Percentiles rank a stretch among this genome's conserved stretches.
These are phyloP conservation scores for Coemansia sp. DNA, from an alignment of 192 early-diverging fungal species.

Conservation along the genomic window DNA sequence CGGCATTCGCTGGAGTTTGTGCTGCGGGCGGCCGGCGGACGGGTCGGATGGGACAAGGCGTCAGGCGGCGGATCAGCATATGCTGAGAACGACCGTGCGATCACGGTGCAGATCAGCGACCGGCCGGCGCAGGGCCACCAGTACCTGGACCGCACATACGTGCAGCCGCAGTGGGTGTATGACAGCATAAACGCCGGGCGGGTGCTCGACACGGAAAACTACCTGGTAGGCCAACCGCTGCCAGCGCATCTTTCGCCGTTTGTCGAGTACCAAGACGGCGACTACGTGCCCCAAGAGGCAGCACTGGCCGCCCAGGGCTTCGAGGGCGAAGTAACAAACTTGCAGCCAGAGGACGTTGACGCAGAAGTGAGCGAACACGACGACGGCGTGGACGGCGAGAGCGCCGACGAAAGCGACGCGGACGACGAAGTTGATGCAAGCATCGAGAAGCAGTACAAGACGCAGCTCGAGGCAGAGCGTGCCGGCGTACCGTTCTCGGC, in stretches of 20 bases:
- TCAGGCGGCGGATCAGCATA: constrained; percentile 78
- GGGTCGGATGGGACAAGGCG: constrained; percentile 83
- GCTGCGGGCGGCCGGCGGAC: constrained; percentile 84
- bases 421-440: constrained; percentile 49
- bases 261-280: constrained; percentile 79
- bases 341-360: constrained; percentile 59
- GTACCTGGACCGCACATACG: constrained; percentile 68
- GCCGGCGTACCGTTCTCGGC: constrained; percentile 43
- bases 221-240: constrained; percentile 77
- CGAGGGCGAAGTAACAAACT: constrained; percentile 65
- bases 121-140: constrained; percentile 68
- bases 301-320: constrained; percentile 42
- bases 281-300: constrained; percentile 77
- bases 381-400: constrained; percentile 54
- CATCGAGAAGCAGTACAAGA: constrained; percentile 49
- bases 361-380: constrained; percentile 56
- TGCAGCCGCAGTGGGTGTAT: constrained; percentile 99
- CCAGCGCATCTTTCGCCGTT: constrained; percentile 96
- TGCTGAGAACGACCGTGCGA: constrained; percentile 73
- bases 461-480: constrained; percentile 47
- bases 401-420: constrained; percentile 66
- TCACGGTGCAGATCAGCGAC: constrained; percentile 90
- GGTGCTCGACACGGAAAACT: constrained; percentile 62
- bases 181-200: constrained; percentile 88
- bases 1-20: constrained; percentile 90